Base-by-base conservation (phyloP, 2,329 filamentous ascomycete species). In the Trichoderma sp. region DNA sequence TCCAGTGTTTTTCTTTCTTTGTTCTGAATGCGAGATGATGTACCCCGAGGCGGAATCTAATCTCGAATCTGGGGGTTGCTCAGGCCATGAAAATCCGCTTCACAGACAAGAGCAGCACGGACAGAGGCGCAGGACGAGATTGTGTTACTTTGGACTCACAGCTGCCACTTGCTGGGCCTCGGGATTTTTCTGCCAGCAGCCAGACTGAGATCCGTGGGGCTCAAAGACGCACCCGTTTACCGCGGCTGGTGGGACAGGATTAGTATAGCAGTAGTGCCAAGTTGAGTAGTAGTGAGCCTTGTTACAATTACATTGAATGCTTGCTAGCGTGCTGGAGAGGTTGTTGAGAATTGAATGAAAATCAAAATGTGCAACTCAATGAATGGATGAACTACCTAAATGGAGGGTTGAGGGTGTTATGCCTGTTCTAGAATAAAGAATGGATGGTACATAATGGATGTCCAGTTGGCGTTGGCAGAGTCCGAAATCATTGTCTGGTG, bases 31-130 rank as follows among this genome's bases (percentile, higher is more conserved):
- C 70, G 57, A 63, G 43, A 67, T 68, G 64, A 68, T 71, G 64
- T 58, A 71, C 43, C 55, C 58, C 43, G 57, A 63, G 57, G 39
- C 30, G 61, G 43, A 58, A 57, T 58, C 61, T 62, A 55, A 62
- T 66, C 70, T 43, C 53, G 58, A 43, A 67, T 66, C 70, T 26
- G 47, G 70, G 70, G 70, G 57, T 50, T 47, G 63, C 70, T 71
- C 26, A 66, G 58, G 57, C 70, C 70, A 63, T 66, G 61, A 39
- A 59, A 47, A 26, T 50, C 28, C 30, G 36, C 39, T 53, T 50
- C 20, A 43, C 6, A 26, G 15, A 26, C 23, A 36, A 36, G 23
- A 67, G 20, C 47, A 36, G 20, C 58, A 15, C 32, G 58, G n/a
- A 61, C 58, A 61, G 39, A 36, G 28, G 59, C 59, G 59, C 32